Percentiles rank a stretch among this genome's conserved stretches.
Evolutionary conservation across 495 filamentous ascomycete species (phyloP).

Genomic region (Aspergillus diversus): DNA sequence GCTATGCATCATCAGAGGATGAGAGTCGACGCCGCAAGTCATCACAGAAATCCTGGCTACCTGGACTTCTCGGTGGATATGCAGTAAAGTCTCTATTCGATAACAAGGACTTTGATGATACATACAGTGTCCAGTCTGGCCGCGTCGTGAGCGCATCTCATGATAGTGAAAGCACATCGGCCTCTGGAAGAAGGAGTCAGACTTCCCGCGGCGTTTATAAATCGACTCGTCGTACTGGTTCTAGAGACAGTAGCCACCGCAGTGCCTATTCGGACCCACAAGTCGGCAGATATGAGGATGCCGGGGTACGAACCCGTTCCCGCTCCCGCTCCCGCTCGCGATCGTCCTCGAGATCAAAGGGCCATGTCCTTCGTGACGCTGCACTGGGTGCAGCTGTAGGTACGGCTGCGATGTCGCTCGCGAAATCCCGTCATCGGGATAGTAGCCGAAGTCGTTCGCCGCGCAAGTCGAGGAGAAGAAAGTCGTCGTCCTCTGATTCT

Average conservation of each 20-base stretch:
- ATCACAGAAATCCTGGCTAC: conserved; percentile 53
- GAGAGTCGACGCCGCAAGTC: conserved; percentile 51
- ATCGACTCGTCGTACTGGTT: conserved; percentile 38
- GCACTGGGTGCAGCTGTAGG: conserved; percentile 54
- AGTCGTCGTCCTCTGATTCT: conserved; percentile 41
- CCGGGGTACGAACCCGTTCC: conserved; percentile 39
- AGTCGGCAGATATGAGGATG: conserved; percentile 14
- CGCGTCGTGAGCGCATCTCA: conserved; percentile 37
- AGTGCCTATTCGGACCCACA: conserved; percentile 23
- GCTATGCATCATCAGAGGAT: conserved; percentile 61
- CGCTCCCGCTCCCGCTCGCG: conserved; percentile 34
- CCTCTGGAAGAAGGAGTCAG: conserved; percentile 45
- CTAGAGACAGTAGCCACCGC: conserved; percentile 36
- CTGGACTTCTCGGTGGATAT: conserved; percentile 57
- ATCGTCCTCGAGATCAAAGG: conserved; percentile 40
- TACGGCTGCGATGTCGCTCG: conserved; percentile 38
- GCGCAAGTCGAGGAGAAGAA: conserved; percentile 33
- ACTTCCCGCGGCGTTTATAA: conserved; percentile 47
- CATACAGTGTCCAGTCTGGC: conserved; percentile 59
- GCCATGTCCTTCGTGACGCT: conserved; percentile 43
- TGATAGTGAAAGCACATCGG: conserved; percentile 42
- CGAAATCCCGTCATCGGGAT: conserved; percentile 32
- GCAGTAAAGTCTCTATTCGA: conserved; percentile 58
- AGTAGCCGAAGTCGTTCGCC: conserved; percentile 38
- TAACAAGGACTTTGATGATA: conserved; percentile 60